Base-by-base conservation (phyloP, 495 filamentous ascomycete genomes). In the Lasiosphaeria hispida region DNA sequence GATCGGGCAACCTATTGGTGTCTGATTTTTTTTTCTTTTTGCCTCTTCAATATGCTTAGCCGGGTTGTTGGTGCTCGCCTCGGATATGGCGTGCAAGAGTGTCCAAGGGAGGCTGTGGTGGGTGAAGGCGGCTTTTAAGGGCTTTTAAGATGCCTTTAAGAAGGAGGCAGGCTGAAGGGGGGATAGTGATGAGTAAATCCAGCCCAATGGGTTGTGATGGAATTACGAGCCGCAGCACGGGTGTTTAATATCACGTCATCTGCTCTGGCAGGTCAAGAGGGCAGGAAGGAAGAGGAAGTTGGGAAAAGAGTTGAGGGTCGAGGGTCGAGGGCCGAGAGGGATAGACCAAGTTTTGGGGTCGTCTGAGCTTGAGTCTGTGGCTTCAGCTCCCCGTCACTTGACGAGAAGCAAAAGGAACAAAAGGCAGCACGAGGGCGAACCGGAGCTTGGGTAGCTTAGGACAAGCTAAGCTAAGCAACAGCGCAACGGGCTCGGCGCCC, bases 201-300 rank as follows among this genome's bases (percentile, higher is more conserved):
- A 36, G 42, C n/a, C 53, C 42, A 47, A 47, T 10, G 42, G 42
- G 42, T 55, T 15, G 41, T 47, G 38, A 45, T 11, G 48, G 13
- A 13, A 62, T 61, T 59, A 65, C 62, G 45, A 58, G 55, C 47
- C 42, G 57, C 48, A 62, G 56, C 33, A 43, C 47, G 50, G 18
- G 33, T 43, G 52, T 30, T 50, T 48, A 51, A 58, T 64, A 63
- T 68, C 67, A 68, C 59, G 69, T 69, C 69, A 68, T 64, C 58
- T 59, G 53, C 13, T 53, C 57, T 59, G 30, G 52, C 38, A 64
- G 51, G 59, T 62, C 53, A 59, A 57, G 55, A 44, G 53, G 57
- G 8, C 41, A 49, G 10, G 23, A 37, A 49, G 60, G 54, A 66
- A 64, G 63, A 66, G 64, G 64, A 69, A 67, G 66, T 61, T 66